Conservation (phyloP, 257 asterid species). For the Nicotiana tomentosiformis region DNA sequence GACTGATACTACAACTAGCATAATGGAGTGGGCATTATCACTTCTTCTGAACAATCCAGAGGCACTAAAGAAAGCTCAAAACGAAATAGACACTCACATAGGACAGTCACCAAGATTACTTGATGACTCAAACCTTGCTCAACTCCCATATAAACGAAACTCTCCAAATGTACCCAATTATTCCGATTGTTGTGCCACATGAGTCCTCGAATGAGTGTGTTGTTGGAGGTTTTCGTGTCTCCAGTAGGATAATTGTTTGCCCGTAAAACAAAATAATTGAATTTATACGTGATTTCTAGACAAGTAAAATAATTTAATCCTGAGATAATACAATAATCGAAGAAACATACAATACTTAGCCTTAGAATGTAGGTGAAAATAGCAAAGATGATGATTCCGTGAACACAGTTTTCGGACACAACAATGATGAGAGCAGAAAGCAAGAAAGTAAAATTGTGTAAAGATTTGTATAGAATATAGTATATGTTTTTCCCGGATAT, state of each 20-base stretch:
- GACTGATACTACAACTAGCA: slow-evolving; percentile 44
- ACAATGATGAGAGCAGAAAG: no score
- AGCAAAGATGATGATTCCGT: no score
- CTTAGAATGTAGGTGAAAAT: no score
- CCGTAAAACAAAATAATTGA: no score
- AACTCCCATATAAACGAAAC: slow-evolving; percentile 27
- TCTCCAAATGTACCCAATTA: slow-evolving; percentile 17
- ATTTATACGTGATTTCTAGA: no score
- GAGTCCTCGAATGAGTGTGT: slow-evolving; percentile 24
- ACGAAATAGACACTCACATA: slow-evolving; percentile 35
- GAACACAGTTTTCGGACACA: no score
- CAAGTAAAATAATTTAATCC: no score
- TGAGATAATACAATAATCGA: no score
- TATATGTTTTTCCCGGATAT: no score
- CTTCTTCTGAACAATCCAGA: slow-evolving; percentile 50
- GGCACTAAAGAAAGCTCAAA: slow-evolving; percentile 33
- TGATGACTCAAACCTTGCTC: slow-evolving; percentile 38
- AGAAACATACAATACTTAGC: no score
- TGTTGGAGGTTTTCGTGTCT: slow-evolving; percentile 19
- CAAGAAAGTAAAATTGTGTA: no score
- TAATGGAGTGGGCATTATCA: slow-evolving; percentile 67
- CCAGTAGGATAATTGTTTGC: slow-evolving; percentile 9
- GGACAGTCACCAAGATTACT: slow-evolving; percentile 36
- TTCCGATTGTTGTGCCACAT: slow-evolving; percentile 15
- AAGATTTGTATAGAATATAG: no score